Evolutionary conservation across 345 rosid species (phyloP).

Genomic region (Corchorus capsularis): DNA sequence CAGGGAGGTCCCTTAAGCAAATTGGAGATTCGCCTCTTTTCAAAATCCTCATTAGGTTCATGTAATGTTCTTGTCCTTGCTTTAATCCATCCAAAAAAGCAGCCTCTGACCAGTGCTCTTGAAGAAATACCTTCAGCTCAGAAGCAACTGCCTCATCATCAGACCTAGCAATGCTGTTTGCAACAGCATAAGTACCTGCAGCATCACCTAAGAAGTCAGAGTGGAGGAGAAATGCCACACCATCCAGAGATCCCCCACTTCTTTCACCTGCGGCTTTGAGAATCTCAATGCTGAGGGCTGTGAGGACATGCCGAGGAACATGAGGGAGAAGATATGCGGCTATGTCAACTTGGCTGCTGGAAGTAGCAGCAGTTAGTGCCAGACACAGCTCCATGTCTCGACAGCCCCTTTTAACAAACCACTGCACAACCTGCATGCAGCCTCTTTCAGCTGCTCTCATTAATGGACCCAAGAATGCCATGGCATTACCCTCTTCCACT

Average conservation of each 20-base stretch:
- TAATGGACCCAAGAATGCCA: conserved; percentile 87
- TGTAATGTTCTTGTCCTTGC: conserved; percentile 69
- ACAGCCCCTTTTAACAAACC: conserved; percentile 91
- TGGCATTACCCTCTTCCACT: conserved; percentile 95
- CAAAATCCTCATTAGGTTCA: conserved; percentile 69
- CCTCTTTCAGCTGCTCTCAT: conserved; percentile 99
- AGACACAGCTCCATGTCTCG: conserved; percentile 96
- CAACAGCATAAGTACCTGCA: conserved; percentile 77
- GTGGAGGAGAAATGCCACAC: conserved; percentile 86
- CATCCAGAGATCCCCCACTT: conserved; percentile 85
- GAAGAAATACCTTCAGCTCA: conserved; percentile 67
- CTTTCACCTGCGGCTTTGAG: conserved; percentile 96
- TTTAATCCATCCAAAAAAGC: conserved; percentile 73
- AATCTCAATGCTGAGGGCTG: conserved; percentile 90
- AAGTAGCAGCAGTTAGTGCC: conserved; percentile 93
- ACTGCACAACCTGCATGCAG: conserved; percentile 89
- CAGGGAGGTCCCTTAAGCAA: conserved; percentile 70
- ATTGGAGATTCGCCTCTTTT: conserved; percentile 74
- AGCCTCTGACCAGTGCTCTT: conserved; percentile 87
- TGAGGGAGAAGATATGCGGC: conserved; percentile 90
- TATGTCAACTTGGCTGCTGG: conserved; percentile 82
- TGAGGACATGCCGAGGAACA: conserved; percentile 83
- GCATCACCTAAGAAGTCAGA: conserved; percentile 88
- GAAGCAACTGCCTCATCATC: conserved; percentile 79
- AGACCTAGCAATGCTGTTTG: conserved; percentile 87